A percentile compares a stretch with the other conserved stretches of the same genome.
Evolutionary conservation across 805 yeast species (phyloP).

Genomic region (Barnettozyma populi): DNA sequence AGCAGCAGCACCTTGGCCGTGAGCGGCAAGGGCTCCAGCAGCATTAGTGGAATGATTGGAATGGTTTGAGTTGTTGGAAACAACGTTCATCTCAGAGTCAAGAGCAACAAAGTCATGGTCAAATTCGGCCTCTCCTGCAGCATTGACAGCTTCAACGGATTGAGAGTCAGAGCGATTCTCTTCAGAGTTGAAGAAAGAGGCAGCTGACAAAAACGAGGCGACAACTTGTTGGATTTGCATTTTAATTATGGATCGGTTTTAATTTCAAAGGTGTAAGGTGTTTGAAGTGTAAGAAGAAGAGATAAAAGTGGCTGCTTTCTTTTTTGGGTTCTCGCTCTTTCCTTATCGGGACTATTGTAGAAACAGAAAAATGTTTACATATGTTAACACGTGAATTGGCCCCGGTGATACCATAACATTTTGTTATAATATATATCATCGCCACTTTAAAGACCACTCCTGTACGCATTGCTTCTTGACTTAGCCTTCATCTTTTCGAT

Average conservation of each 20-base stretch:
- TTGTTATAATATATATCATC: not conserved
- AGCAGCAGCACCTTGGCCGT: slow-evolving; percentile 17
- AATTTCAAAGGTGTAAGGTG: not conserved
- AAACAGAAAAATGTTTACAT: not conserved
- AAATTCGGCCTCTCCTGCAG: not conserved
- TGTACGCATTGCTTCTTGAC: slow-evolving; percentile 23
- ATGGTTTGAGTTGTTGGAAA: slow-evolving; percentile 16
- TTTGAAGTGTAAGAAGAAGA: not conserved
- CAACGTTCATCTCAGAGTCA: slow-evolving; percentile 9
- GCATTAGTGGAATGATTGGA: slow-evolving; percentile 25
- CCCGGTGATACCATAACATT: not conserved
- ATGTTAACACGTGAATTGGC: not conserved
- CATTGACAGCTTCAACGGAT: not conserved
- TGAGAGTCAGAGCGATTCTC: not conserved
- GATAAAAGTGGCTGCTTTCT: not conserved
- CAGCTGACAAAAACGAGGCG: slow-evolving; percentile 24
- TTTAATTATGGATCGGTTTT: not conserved
- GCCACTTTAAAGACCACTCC: not conserved
- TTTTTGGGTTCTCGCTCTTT: not conserved
- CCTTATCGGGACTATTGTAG: not conserved
- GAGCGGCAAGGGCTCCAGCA: slow-evolving; percentile 18
- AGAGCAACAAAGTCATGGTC: slow-evolving; percentile 1
- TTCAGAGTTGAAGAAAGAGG: slow-evolving; percentile 16
- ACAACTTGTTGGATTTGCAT: slow-evolving; percentile 29
- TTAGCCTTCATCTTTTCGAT: slow-evolving; percentile 86